Conservation (phyloP, 495 filamentous ascomycete genomes). For the Amniculicola lignicola region DNA sequence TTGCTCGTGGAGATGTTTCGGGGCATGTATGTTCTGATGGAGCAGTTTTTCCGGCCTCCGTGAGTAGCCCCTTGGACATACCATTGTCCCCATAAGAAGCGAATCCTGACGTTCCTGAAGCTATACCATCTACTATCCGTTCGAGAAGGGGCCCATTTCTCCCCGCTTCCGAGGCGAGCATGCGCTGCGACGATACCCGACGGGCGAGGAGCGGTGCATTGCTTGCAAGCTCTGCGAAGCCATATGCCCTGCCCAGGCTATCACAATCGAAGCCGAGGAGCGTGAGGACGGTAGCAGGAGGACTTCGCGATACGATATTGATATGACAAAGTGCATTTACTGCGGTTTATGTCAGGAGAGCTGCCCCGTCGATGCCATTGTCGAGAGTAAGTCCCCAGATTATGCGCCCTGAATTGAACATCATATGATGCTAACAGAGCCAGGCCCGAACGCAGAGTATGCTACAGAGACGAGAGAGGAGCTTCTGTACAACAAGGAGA, state of each 20-base stretch:
- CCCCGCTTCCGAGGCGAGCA: conserved; percentile 97
- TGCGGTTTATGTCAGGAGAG: conserved; percentile 99
- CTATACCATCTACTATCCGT: conserved; percentile 98
- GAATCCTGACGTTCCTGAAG: conserved; percentile 45
- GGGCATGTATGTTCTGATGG: conserved; percentile 95
- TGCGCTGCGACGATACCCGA: conserved; percentile 89
- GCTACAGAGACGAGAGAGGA: conserved; percentile 97
- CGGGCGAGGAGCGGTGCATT: conserved; percentile 97
- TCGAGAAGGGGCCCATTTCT: conserved; percentile 98
- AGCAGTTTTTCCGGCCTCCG: conserved; percentile 98
- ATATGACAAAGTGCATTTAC: conserved; percentile 99
- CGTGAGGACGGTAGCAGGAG: conserved; percentile 90
- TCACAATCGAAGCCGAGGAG: conserved; percentile 98
- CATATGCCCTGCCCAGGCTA: conserved; percentile 93
- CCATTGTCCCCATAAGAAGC: not conserved
- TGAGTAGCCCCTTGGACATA: conserved; percentile 51
- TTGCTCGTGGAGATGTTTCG: conserved; percentile 90
- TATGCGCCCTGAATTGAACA: not conserved
- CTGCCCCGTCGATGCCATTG: conserved; percentile 97
- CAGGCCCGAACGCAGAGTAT: conserved; percentile 92
- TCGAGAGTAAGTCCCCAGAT: conserved; percentile 45
- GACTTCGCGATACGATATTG: conserved; percentile 97
- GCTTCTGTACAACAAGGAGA: conserved; percentile 98
- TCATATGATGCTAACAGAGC: conserved; percentile 28
- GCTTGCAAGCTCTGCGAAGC: conserved; percentile 99